These are phyloP conservation scores for Plectosphaerella sp. DNA, from an alignment of 2,329 filamentous ascomycete species.

Conservation along the genomic window DNA sequence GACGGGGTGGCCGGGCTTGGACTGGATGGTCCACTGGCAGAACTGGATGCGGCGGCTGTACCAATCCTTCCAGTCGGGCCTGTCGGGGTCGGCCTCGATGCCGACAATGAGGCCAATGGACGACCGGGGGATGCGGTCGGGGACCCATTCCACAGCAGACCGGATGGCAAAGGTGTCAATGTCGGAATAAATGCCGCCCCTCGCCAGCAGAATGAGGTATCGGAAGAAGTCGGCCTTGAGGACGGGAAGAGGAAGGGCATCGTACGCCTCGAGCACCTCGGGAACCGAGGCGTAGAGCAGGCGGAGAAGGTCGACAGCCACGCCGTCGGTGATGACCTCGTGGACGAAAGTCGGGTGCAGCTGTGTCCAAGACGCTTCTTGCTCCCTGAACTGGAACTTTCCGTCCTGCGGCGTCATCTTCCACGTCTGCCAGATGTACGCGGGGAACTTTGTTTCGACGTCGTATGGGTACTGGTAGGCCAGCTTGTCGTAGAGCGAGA, in stretches of 20 bases:
- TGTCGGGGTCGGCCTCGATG: constrained; percentile 93
- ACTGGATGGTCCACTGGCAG: constrained; percentile 98
- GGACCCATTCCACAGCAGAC: constrained; percentile 84
- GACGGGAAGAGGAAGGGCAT: constrained; percentile 67
- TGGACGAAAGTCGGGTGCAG: constrained; percentile 89
- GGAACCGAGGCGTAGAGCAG: constrained; percentile 83
- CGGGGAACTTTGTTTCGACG: constrained; percentile 81
- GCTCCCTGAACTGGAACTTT: constrained; percentile 74
- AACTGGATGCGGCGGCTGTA: constrained; percentile 96
- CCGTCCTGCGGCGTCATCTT: constrained; percentile 76
- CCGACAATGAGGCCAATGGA: constrained; percentile 84
- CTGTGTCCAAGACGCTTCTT: constrained; percentile 86
- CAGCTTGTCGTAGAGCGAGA: constrained; percentile 74
- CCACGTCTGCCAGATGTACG: constrained; percentile 99
- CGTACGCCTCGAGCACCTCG: constrained; percentile 73
- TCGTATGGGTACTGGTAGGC: constrained; percentile 94
- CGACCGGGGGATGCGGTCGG: constrained; percentile 68
- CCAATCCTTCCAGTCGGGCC: constrained; percentile 90
- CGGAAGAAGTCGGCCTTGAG: constrained; percentile 78
- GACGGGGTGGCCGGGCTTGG: constrained; percentile 90
- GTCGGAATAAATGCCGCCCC: constrained; percentile 72
- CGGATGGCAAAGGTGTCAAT: constrained; percentile 88
- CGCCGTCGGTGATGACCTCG: constrained; percentile 91
- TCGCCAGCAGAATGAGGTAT: constrained; percentile 62
- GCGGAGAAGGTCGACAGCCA: constrained; percentile 74